These are phyloP conservation scores for Hypseocharis bilobata DNA, from an alignment of 441 rosid species.

Conservation along the genomic window DNA sequence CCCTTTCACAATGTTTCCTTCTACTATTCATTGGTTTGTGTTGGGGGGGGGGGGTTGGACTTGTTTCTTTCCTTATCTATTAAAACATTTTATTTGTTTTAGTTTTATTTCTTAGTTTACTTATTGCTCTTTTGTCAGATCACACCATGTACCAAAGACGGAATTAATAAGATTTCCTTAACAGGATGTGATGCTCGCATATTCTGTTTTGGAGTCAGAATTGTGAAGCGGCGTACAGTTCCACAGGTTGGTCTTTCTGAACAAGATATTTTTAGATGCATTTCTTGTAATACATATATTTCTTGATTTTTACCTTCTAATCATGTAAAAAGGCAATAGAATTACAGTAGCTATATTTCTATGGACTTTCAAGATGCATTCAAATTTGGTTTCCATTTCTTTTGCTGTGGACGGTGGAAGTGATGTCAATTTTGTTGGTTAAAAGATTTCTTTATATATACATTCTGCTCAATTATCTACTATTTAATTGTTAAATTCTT, in stretches of 20 bases:
- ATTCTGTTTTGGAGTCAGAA: constrained; percentile 87
- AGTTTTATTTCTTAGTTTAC: not conserved
- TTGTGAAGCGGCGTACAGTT: constrained; percentile 71
- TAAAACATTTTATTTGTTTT: constrained; percentile 8
- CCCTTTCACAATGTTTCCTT: no score
- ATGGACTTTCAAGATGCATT: no score
- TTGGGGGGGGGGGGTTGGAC: no score
- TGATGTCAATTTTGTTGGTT: no score
- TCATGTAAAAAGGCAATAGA: no score
- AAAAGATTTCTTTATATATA: not conserved
- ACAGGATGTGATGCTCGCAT: constrained; percentile 66
- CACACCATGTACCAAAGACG: constrained; percentile 59
- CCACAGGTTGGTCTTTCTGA: constrained; percentile 53
- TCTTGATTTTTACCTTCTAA: not conserved
- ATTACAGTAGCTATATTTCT: no score
- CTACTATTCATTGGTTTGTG: no score
- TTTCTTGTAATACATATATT: constrained; percentile 1
- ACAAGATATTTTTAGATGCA: not conserved
- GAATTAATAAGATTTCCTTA: constrained; percentile 64
- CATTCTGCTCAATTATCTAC: not conserved
- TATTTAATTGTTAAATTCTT: not conserved
- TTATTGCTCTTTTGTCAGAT: constrained; percentile 43
- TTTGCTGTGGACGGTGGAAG: no score
- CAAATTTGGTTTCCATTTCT: no score
- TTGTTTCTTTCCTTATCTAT: not conserved